Evolutionary conservation across 148 eudicot species (phyloP).

Genomic region (Silene conica): DNA sequence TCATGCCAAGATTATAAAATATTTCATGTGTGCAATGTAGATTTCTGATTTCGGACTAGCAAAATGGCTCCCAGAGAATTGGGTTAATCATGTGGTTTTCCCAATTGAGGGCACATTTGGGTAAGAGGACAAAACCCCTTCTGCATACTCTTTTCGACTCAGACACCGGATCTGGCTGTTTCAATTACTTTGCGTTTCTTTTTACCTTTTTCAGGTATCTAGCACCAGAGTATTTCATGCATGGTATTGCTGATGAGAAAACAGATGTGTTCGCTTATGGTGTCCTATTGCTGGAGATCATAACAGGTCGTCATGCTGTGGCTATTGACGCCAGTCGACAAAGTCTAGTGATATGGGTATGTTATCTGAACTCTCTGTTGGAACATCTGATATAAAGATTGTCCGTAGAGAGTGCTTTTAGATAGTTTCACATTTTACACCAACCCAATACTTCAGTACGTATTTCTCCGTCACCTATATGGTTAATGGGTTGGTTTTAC

Average conservation of each 20-base stretch:
- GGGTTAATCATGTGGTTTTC: conserved; percentile 79
- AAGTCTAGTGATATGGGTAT: conserved; percentile 95
- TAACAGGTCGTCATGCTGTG: conserved; percentile 89
- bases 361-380: conserved; percentile 8
- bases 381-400: background rate
- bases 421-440: background rate
- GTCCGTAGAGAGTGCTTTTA: background rate
- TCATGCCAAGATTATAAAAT: background rate
- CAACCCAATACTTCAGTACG: background rate
- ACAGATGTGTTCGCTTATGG: conserved; percentile 95
- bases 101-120: conserved; percentile 99
- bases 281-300: conserved; percentile 76
- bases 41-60: conserved; percentile 96
- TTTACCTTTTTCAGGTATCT: conserved; percentile 38
- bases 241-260: conserved; percentile 83
- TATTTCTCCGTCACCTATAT: background rate
- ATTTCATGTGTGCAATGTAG: conserved; percentile 33
- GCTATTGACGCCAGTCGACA: conserved; percentile 71
- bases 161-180: conserved; percentile 3
- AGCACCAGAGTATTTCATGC: conserved; percentile 98
- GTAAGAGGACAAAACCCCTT: conserved; percentile 31
- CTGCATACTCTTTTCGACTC: background rate
- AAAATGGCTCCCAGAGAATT: conserved; percentile 93
- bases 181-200: background rate
- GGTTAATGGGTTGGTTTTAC: background rate